These are phyloP conservation scores for Saturnispora kantuleensis DNA, from an alignment of 805 yeast species.

Conservation along the genomic window DNA sequence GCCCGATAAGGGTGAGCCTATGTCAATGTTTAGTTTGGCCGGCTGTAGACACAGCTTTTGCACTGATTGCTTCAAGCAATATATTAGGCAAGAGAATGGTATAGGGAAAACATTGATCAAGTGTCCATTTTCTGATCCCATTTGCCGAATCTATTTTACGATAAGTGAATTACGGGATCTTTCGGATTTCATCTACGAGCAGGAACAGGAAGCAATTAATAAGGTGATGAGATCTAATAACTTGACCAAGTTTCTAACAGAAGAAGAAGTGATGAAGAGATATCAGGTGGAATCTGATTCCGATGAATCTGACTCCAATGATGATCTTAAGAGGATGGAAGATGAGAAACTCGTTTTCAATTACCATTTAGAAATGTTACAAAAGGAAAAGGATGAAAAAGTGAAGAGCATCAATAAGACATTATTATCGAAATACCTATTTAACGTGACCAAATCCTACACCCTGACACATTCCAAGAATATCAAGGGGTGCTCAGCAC, in stretches of 20 bases:
- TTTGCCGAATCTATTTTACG: constrained; percentile 37
- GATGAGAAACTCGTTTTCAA: constrained; percentile 12
- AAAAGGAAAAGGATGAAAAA: constrained; percentile 18
- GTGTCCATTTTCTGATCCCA: constrained; percentile 50
- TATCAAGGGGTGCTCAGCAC: constrained; percentile 75
- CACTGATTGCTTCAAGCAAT: constrained; percentile 52
- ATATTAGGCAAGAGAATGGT: constrained; percentile 37
- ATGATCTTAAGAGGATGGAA: constrained; percentile 8
- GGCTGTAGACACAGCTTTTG: constrained; percentile 71
- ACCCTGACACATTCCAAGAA: constrained; percentile 39
- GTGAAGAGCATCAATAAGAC: constrained; percentile 18
- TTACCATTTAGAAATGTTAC: constrained; percentile 17
- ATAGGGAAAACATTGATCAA: constrained; percentile 38
- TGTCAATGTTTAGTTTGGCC: constrained; percentile 34
- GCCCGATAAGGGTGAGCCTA: constrained; percentile 23
- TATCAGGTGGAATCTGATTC: constrained; percentile 10
- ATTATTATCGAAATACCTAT: constrained; percentile 31
- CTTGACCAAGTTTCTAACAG: constrained; percentile 4
- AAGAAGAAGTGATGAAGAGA: constrained; percentile 5
- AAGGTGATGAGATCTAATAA: background rate
- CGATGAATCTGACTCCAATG: constrained; percentile 7
- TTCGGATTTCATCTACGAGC: constrained; percentile 16
- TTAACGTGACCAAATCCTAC: constrained; percentile 36
- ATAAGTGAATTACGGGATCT: constrained; percentile 30
- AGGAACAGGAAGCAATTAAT: background rate